These are phyloP conservation scores for Exutisphaerella laricina DNA, from an alignment of 2,329 filamentous ascomycete species.

Conservation along the genomic window DNA sequence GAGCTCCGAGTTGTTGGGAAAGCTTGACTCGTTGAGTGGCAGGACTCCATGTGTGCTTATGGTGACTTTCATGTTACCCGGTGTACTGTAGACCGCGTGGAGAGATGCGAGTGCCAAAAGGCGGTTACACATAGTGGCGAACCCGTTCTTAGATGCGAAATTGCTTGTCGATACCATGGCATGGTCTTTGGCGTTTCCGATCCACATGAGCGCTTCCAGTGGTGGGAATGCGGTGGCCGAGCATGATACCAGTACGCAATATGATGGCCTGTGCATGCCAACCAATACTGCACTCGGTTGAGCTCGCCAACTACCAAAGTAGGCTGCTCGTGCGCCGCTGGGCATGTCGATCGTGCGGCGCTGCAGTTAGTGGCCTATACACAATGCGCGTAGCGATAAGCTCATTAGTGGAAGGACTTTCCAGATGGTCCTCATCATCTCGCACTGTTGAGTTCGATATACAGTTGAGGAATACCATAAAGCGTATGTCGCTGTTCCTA, in stretches of 20 bases:
- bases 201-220: too few relatives aligned
- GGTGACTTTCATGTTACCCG: background rate
- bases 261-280: background rate
- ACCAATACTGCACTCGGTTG: background rate
- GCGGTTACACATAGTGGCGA: background rate
- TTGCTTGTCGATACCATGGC: too few relatives aligned
- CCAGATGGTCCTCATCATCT: too few relatives aligned
- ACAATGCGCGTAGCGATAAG: too few relatives aligned
- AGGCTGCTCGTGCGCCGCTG: too few relatives aligned
- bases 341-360: too few relatives aligned
- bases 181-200: too few relatives aligned
- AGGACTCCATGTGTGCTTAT: background rate
- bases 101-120: background rate
- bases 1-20: background rate
- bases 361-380: too few relatives aligned
- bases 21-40: background rate
- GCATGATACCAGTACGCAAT: background rate
- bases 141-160: background rate
- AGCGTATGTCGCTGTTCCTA: background rate
- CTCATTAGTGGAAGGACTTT: too few relatives aligned
- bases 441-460: too few relatives aligned
- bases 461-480: background rate
- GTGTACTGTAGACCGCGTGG: background rate
- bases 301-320: background rate
- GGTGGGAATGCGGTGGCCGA: background rate